phyloP scores from a whole-genome alignment of 495 filamentous ascomycete species.

The Annulohypoxylon moriforme region DNA sequence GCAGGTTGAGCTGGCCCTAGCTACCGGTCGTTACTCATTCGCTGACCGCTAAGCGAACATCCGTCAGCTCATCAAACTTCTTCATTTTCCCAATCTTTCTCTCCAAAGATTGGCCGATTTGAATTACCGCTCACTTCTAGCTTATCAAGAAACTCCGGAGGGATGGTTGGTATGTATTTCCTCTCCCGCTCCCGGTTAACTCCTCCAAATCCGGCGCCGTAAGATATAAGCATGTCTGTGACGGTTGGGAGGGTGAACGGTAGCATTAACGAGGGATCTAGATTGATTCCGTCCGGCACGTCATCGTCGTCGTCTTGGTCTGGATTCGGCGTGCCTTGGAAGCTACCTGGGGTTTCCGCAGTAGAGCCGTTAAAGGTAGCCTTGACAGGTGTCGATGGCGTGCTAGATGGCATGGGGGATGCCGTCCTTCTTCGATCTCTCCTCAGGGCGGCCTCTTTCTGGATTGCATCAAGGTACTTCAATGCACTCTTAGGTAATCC shows the following conservation, averaged over 20 bases:
- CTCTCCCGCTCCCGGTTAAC: conserved; percentile 89
- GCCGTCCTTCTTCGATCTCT: conserved; percentile 59
- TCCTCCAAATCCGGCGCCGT: conserved; percentile 93
- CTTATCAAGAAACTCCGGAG: conserved; percentile 90
- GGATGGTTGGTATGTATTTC: conserved; percentile 96
- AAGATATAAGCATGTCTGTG: conserved; percentile 96
- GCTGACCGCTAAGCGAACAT: conserved; percentile 28
- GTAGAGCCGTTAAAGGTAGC: conserved; percentile 51
- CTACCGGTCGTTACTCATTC: conserved; percentile 21
- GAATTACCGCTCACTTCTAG: conserved; percentile 70
- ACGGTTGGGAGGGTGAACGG: conserved; percentile 95
- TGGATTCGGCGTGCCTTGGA: conserved; percentile 47
- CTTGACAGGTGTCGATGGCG: conserved; percentile 55
- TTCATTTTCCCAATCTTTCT: conserved; percentile 64
- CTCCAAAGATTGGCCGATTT: conserved; percentile 55
- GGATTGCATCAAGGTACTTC: conserved; percentile 85
- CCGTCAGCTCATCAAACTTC: conserved; percentile 51
- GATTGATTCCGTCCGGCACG: conserved; percentile 74
- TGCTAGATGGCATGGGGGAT: conserved; percentile 52
- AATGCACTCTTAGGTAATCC: conserved; percentile 84
- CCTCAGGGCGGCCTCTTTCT: conserved; percentile 72
- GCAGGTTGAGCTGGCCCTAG: conserved; percentile 43
- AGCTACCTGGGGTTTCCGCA: conserved; percentile 38
- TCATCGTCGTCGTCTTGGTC: conserved; percentile 67
- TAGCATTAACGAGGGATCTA: conserved; percentile 92